Evolutionary conservation across 768 basidiomycete genomes (phyloP).

Genomic region (Heimioporus sp.): DNA sequence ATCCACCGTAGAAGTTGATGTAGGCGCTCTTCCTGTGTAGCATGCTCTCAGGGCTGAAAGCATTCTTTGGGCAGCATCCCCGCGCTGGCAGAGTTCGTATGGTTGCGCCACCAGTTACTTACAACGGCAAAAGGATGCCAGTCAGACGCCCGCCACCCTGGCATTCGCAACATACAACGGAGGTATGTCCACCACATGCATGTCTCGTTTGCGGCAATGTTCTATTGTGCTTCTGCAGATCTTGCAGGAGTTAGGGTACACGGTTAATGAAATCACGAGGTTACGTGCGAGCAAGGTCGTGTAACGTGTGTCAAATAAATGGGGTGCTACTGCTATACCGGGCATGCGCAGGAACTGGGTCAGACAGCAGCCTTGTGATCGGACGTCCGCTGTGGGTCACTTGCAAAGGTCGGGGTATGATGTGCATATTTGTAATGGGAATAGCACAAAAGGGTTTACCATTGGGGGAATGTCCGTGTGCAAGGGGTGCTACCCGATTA

Average conservation of each 20-base stretch:
- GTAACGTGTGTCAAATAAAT: constrained; percentile 24
- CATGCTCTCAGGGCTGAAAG: constrained; percentile 11
- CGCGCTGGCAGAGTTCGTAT: constrained; percentile 75
- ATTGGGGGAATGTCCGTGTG: constrained; percentile 15
- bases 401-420: constrained; percentile 7
- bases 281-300: constrained; percentile 44
- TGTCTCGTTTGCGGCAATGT: neutral
- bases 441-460: constrained; percentile 18
- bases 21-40: constrained; percentile 41
- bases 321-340: constrained; percentile 10
- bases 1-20: constrained; percentile 76
- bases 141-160: constrained; percentile 81
- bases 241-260: constrained; percentile 44
- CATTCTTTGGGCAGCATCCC: constrained; percentile 51
- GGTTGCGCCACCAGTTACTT: constrained; percentile 77
- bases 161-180: constrained; percentile 79
- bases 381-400: constrained; percentile 31
- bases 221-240: constrained; percentile 28
- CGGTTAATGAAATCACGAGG: constrained; percentile 36
- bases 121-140: constrained; percentile 77
- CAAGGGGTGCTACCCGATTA: constrained; percentile 11
- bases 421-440: constrained; percentile 24
- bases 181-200: constrained; percentile 43
- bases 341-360: too few relatives aligned
- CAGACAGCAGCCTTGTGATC: constrained; percentile 8